Evolutionary conservation across 2,329 filamentous ascomycete species (phyloP).

Genomic region (Ceratocystiopsis sp.): DNA sequence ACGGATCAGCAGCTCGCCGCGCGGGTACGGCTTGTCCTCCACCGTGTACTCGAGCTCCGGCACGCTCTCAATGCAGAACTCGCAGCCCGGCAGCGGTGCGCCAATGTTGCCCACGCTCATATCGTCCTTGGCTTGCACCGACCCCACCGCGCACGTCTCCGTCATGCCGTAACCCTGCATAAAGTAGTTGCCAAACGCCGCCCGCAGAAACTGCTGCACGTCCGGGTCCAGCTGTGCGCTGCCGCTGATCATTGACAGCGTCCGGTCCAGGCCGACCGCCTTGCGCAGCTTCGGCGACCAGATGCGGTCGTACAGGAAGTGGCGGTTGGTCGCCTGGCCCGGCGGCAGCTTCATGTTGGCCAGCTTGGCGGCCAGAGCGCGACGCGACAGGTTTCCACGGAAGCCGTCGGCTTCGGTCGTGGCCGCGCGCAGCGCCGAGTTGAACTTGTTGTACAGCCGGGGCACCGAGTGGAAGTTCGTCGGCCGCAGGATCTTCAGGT

Average conservation of each 20-base stretch:
- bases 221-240: slow-evolving; percentile 80
- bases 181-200: slow-evolving; percentile 64
- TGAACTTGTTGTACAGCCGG: slow-evolving; percentile 80
- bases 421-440: slow-evolving; percentile 59
- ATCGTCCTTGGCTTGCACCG: slow-evolving; percentile 54
- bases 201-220: slow-evolving; percentile 75
- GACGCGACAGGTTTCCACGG: slow-evolving; percentile 64
- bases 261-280: slow-evolving; percentile 65
- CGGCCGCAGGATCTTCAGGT: slow-evolving; percentile 73
- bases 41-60: slow-evolving; percentile 88
- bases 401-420: slow-evolving; percentile 68
- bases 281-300: slow-evolving; percentile 77
- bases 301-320: slow-evolving; percentile 67
- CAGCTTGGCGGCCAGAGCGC: slow-evolving; percentile 64
- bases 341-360: slow-evolving; percentile 56
- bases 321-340: slow-evolving; percentile 60
- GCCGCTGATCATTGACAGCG: slow-evolving; percentile 62
- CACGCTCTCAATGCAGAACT: slow-evolving; percentile 70
- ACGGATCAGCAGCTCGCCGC: slow-evolving; percentile 75
- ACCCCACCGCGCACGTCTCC: slow-evolving; percentile 69
- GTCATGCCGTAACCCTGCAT: slow-evolving; percentile 86
- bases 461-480: slow-evolving; percentile 79
- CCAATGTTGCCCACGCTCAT: slow-evolving; percentile 70
- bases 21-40: slow-evolving; percentile 74
- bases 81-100: slow-evolving; percentile 45